Evolutionary conservation across 139 green algal genomes (phyloP), one percentile per base, ranked within the genome.

Genomic region (Tetradesmus lagerheimii): DNA sequence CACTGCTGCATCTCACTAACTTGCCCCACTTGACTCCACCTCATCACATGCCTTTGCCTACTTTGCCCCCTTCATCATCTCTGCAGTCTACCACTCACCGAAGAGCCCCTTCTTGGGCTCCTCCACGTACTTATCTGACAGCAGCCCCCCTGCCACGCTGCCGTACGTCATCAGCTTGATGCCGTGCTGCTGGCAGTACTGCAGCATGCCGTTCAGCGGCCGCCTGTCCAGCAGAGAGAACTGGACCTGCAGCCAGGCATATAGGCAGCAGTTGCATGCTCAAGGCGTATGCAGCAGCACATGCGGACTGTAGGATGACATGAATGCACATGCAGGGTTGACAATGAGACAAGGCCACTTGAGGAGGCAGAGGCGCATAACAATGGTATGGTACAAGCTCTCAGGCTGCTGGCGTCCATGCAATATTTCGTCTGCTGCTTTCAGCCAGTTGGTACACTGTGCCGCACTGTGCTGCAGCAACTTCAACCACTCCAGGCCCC

Each of bases 201-300:
- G 87, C 76, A 95, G 23, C 93, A 95, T 95, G 66, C 92, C 88
- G 81, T 95, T 93, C 0, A 95, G 83, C 0, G 93, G 93, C 1
- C 95, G 92, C 31, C 95, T 86, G 88, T 97, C 95, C 27, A 97
- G 87, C 80, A 97, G 94, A 8, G 90, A 95, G 85, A 96, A 97
- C 85, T 97, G 95, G n/a, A 97, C 93, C 92, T 96, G 93, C 5
- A 80, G 4, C 14, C 4, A 23, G 8, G 25, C 57, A n/a, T 23
- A 71, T 4, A 31, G 45, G 0, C 15, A 88, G 35, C 83, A 62
- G 64, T 35, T 23, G 5, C 2, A 38, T 34, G 66, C 62, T 27
- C 6, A 34, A 34, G 62, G 62, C 62, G 11, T 5, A 11, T n/a
- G 29, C 66, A 77, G 25, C 66, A 23, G 25, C 66, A 77, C n/a